Base-by-base conservation (phyloP, 148 eudicot species). In the Rhododendron mucronatum region DNA sequence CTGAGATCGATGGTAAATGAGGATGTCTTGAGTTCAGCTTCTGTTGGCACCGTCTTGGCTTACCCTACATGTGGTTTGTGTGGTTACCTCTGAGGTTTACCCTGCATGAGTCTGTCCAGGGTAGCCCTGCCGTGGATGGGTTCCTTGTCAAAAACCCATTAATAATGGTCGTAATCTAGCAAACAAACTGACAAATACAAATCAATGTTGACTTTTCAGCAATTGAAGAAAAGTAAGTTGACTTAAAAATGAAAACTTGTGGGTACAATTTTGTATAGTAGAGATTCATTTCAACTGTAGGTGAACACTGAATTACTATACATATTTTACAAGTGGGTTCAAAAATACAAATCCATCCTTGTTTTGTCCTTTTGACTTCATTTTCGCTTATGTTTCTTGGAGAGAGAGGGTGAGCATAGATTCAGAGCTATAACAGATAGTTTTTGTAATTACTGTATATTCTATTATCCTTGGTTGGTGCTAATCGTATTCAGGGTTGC, bases 401-500 rank as follows among this genome's bases (percentile, higher is more conserved):
- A 74, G 78, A 74, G 45, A 74, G 78, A 74, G 78, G 35, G 45
- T 26, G 78, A 74, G 78, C 10, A 30, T 33, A 15, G 78, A 35
- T 33, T 33, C 10, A 74, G 78, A 74, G 44, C 44, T 14, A 74
- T 23, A 74, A 3, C 5, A 39, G 26, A 41, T 20, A 21, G 78
- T 33, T 18, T 75, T 41, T 76, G 21, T 41, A 77, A 2, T 77
- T 2, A 16, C 14, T 77, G 80, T 77, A 7, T 77, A 8, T 16
- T 15, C 26, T 41, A 41, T 77, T 20, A 41, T 41, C 13, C 15
- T 47, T 77, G 13, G 57, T 82, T 82, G 44, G 71, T 57, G 44
- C 84, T 82, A 82, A 82, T 82, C 37, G 48, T 39, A 4, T 82
- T 39, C 41, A 11, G 41, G 84, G 84, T 61, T 82, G 83, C 44